These are phyloP conservation scores for Emiliania huxleyi DNA, from an alignment of 78 protist species.

Conservation along the genomic window DNA sequence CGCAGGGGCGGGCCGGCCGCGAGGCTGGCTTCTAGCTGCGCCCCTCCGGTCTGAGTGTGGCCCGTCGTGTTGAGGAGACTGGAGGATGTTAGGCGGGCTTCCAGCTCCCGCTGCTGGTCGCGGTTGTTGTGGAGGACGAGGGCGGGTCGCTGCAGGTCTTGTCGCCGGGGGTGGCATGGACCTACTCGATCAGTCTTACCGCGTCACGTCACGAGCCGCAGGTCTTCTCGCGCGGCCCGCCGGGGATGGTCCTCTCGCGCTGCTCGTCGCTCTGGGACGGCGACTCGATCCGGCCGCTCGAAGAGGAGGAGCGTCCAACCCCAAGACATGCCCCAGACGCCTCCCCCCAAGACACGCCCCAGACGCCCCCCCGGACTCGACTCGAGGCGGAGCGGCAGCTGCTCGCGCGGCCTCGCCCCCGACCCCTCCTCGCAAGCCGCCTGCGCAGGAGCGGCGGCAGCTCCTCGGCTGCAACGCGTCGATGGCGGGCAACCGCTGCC, in stretches of 20 bases:
- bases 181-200: too few species aligned
- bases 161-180: background rate
- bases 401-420: too few species aligned
- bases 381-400: too few species aligned
- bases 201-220: too few species aligned
- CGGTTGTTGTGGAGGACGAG: background rate
- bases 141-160: background rate
- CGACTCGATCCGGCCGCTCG: background rate
- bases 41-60: too few species aligned
- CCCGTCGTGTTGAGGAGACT: too few species aligned
- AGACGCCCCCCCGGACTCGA: too few species aligned
- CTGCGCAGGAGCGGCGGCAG: too few species aligned
- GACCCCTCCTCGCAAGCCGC: too few species aligned
- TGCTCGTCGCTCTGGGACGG: conserved; percentile 15
- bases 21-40: too few species aligned
- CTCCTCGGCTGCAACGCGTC: background rate
- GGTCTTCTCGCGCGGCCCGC: background rate
- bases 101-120: background rate
- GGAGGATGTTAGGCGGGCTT: background rate
- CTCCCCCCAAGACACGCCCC: too few species aligned
- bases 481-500: background rate
- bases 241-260: background rate
- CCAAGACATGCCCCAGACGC: too few species aligned
- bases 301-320: background rate
- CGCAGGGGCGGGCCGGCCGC: background rate